Percentiles rank a stretch among this genome's conserved stretches.
Evolutionary conservation across 352 stramenopile genomes (phyloP).

Genomic region (Pythium pyrilobum): DNA sequence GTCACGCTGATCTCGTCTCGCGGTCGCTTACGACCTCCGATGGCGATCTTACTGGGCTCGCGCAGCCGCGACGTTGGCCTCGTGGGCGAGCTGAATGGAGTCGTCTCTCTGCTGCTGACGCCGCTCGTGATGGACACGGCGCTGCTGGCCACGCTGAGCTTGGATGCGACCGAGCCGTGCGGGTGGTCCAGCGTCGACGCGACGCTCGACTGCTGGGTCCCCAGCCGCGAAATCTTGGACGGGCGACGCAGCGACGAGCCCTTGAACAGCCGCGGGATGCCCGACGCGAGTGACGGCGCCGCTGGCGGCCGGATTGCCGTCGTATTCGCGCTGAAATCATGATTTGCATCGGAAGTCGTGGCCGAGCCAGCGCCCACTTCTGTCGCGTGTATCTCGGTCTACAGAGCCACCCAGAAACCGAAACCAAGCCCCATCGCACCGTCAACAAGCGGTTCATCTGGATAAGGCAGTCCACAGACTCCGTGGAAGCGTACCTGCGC

Average conservation of each 20-base stretch:
- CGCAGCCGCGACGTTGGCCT: background rate
- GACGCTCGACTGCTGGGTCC: constrained; percentile 6
- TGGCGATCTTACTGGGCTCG: background rate
- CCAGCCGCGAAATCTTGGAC: constrained; percentile 15
- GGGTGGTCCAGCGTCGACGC: background rate
- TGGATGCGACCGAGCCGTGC: background rate
- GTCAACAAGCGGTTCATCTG: background rate
- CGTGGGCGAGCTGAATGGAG: constrained; percentile 10
- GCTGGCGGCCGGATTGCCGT: background rate
- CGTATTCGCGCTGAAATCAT: background rate
- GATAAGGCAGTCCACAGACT: background rate
- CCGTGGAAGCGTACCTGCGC: background rate
- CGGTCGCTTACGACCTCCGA: constrained; percentile 5
- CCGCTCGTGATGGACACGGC: constrained; percentile 2
- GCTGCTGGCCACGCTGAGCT: background rate
- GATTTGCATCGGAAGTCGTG: background rate
- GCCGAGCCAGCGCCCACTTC: background rate
- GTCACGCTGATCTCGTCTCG: constrained; percentile 5
- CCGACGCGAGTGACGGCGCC: background rate
- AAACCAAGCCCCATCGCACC: background rate
- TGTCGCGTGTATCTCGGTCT: background rate
- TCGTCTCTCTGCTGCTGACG: constrained; percentile 13
- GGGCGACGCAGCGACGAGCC: constrained; percentile 4
- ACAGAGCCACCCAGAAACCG: background rate
- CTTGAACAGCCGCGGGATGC: background rate